Conservation (phyloP, 768 basidiomycete genomes). For the Lactarius vividus region DNA sequence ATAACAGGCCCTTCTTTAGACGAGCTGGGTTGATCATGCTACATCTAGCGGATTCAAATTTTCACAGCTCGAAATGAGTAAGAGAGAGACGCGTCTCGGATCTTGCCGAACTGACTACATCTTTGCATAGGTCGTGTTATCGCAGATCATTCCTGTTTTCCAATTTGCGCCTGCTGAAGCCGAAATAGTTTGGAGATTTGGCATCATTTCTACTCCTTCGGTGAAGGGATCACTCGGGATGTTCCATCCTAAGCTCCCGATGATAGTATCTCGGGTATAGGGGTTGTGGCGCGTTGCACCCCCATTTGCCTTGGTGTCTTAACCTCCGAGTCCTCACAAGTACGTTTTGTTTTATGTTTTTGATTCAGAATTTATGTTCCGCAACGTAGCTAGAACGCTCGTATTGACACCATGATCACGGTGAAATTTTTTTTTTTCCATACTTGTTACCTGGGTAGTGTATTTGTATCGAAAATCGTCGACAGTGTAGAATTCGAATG, state of each 20-base stretch:
- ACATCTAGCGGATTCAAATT: slow-evolving; percentile 15
- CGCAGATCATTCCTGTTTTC: neutral
- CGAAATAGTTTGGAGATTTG: neutral
- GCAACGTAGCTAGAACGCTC: too few relatives aligned
- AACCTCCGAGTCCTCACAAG: too few relatives aligned
- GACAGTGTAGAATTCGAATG: too few relatives aligned
- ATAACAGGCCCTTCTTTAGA: neutral
- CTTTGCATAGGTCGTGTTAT: neutral
- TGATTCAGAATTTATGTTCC: too few relatives aligned
- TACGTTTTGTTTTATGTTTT: too few relatives aligned
- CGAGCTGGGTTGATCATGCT: neutral
- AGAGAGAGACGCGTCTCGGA: neutral
- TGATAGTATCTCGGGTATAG: neutral
- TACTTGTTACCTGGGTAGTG: too few relatives aligned
- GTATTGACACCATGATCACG: too few relatives aligned
- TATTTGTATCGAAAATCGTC: too few relatives aligned
- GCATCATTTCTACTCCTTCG: neutral
- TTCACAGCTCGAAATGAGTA: slow-evolving; percentile 10
- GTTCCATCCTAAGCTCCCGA: neutral
- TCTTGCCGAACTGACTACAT: neutral
- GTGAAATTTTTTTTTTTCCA: too few relatives aligned
- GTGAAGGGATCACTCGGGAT: neutral
- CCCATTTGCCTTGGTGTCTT: too few relatives aligned
- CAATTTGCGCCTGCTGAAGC: neutral
- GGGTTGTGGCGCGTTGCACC: neutral